A percentile compares a stretch with the other conserved stretches of the same genome.
These are phyloP conservation scores for Alternaria dauci DNA, from an alignment of 2,329 filamentous ascomycete genomes.

Conservation along the genomic window DNA sequence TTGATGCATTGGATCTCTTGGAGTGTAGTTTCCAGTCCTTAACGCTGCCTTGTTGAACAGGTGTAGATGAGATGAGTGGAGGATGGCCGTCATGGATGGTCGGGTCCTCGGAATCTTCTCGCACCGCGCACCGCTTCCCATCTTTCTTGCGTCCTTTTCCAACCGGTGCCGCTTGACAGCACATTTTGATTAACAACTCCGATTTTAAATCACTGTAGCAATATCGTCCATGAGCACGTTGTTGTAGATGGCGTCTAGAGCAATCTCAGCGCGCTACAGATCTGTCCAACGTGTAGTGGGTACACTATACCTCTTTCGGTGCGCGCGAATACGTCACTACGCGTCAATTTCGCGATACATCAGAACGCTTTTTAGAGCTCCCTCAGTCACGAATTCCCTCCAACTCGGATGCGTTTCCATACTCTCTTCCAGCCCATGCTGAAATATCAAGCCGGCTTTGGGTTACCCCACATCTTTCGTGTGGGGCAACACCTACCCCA, in stretches of 20 bases:
- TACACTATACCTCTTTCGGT: neutral
- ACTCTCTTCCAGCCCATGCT: neutral
- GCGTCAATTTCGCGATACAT: neutral
- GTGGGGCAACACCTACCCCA: slow-evolving; percentile 14
- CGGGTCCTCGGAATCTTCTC: neutral
- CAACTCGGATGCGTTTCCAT: no score
- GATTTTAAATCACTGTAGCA: neutral
- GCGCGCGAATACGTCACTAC: neutral
- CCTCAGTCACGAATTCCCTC: neutral
- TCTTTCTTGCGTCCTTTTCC: neutral
- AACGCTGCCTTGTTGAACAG: neutral
- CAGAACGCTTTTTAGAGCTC: neutral
- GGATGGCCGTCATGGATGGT: neutral
- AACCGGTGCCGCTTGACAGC: neutral
- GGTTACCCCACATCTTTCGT: slow-evolving; percentile 7
- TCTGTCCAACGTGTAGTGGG: neutral
- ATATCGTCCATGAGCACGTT: neutral
- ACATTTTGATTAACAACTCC: neutral
- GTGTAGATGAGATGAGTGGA: neutral
- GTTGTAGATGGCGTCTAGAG: neutral
- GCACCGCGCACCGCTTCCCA: neutral
- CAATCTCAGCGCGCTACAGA: neutral
- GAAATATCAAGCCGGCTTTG: slow-evolving; percentile 3
- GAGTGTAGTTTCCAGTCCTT: neutral
- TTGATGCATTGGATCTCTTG: neutral